Evolutionary conservation across 192 early-diverging fungal species (phyloP).

Genomic region (Dimargaris cristalligena): DNA sequence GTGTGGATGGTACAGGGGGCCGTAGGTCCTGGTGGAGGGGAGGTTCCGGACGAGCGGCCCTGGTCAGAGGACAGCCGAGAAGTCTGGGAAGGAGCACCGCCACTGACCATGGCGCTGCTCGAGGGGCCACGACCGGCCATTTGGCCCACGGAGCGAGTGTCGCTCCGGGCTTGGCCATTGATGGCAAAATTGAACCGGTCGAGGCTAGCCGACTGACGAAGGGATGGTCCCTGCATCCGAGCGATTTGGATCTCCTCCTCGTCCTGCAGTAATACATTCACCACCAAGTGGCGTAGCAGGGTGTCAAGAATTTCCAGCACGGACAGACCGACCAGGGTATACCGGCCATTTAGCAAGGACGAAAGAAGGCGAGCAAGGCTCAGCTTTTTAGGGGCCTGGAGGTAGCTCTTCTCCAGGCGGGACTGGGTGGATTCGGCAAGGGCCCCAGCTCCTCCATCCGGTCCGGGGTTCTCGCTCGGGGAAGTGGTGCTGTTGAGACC

Average conservation of each 20-base stretch:
- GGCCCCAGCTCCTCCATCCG: no score
- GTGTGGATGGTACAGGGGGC: no score
- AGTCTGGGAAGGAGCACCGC: neutral
- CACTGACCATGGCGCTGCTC: no score
- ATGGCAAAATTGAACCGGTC: neutral
- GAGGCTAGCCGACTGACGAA: neutral
- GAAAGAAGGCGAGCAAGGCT: slow-evolving; percentile 25
- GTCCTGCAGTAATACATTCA: slow-evolving; percentile 12
- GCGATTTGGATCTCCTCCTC: neutral
- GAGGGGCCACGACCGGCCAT: neutral
- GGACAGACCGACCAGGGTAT: slow-evolving; percentile 28
- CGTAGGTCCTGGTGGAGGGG: no score
- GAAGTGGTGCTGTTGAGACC: slow-evolving; percentile 14
- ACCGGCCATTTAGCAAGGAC: slow-evolving; percentile 24
- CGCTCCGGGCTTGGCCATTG: neutral
- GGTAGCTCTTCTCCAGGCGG: neutral
- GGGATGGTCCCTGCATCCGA: neutral
- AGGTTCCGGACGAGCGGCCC: no score
- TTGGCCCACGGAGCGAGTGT: no score
- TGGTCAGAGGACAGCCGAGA: neutral
- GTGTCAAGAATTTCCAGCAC: slow-evolving; percentile 30
- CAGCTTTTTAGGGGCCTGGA: slow-evolving; percentile 12
- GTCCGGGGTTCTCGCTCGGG: neutral
- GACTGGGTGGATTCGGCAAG: no score
- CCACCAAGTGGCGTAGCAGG: slow-evolving; percentile 21